A percentile compares a stretch with the other conserved stretches of the same genome.
These are phyloP conservation scores for Endogone sp. DNA, from an alignment of 192 early-diverging fungal species.

Conservation along the genomic window DNA sequence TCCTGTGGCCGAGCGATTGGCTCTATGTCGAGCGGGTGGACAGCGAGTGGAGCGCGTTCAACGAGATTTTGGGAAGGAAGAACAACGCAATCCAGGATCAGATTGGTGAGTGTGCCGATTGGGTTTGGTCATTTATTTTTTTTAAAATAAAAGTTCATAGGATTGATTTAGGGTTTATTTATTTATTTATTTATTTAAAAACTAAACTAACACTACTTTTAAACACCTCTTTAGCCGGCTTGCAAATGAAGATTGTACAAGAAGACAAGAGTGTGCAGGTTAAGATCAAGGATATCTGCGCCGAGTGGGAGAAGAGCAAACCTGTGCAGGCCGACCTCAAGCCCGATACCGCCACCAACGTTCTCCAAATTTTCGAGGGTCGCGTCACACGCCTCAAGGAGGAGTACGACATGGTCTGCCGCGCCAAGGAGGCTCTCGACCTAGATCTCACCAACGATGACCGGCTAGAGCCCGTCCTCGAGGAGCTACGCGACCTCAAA, in stretches of 20 bases:
- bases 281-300: conserved; percentile 75
- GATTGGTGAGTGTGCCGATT: conserved; percentile 56
- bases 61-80: conserved; percentile 89
- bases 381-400: conserved; percentile 77
- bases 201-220: background rate
- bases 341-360: conserved; percentile 79
- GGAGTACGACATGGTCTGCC: conserved; percentile 80
- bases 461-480: conserved; percentile 77
- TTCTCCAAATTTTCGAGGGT: conserved; percentile 80
- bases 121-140: background rate
- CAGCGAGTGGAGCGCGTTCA: conserved; percentile 97
- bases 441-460: conserved; percentile 70
- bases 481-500: conserved; percentile 90
- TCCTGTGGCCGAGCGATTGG: conserved; percentile 94
- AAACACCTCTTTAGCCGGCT: conserved; percentile 46
- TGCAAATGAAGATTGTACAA: conserved; percentile 92
- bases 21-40: conserved; percentile 89
- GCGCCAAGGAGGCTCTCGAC: conserved; percentile 93
- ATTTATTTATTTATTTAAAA: conserved; percentile 1
- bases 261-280: conserved; percentile 87
- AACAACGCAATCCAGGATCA: conserved; percentile 92
- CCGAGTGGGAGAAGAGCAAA: conserved; percentile 94
- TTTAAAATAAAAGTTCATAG: background rate
- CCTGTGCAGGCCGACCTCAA: conserved; percentile 91
- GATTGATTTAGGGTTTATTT: background rate